phyloP scores from a whole-genome alignment of 345 rosid genomes.

The Linum trigynum region DNA sequence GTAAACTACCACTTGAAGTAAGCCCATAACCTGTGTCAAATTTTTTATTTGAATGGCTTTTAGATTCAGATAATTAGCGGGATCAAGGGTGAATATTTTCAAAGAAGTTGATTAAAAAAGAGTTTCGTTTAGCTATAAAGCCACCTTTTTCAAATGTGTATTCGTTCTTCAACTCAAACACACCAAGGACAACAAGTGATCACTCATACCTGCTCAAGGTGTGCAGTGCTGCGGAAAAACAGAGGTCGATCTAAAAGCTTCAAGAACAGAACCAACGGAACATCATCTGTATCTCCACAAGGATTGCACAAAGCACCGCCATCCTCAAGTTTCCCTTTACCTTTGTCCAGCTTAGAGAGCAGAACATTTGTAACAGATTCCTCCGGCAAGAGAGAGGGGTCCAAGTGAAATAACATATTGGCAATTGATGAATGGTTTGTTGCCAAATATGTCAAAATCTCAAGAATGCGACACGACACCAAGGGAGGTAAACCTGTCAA shows the following conservation, averaged over 20 bases:
- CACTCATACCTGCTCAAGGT: slow-evolving; percentile 64
- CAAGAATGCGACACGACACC: slow-evolving; percentile 77
- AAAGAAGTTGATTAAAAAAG: no score
- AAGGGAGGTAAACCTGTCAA: slow-evolving; percentile 80
- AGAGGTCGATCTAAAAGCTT: slow-evolving; percentile 77
- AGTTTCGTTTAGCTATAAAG: no score
- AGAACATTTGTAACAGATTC: slow-evolving; percentile 22
- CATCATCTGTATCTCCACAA: slow-evolving; percentile 30
- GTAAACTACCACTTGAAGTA: slow-evolving; percentile 68
- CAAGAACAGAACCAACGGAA: slow-evolving; percentile 71
- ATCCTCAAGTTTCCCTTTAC: slow-evolving; percentile 59
- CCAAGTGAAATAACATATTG: slow-evolving; percentile 72
- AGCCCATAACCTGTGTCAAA: slow-evolving; percentile 64
- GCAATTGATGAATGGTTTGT: slow-evolving; percentile 77
- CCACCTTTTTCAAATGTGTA: neutral
- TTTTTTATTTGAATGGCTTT: no score
- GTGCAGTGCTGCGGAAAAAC: slow-evolving; percentile 61
- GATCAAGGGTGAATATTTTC: no score
- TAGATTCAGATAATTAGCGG: no score
- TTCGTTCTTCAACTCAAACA: neutral
- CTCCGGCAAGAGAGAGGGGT: slow-evolving; percentile 42
- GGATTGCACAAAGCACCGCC: slow-evolving; percentile 27
- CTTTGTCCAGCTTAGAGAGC: slow-evolving; percentile 44
- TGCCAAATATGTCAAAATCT: slow-evolving; percentile 74
- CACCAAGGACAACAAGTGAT: neutral